These are phyloP conservation scores for Limtongozyma cylindracea DNA, from an alignment of 805 yeast genomes.

Conservation along the genomic window DNA sequence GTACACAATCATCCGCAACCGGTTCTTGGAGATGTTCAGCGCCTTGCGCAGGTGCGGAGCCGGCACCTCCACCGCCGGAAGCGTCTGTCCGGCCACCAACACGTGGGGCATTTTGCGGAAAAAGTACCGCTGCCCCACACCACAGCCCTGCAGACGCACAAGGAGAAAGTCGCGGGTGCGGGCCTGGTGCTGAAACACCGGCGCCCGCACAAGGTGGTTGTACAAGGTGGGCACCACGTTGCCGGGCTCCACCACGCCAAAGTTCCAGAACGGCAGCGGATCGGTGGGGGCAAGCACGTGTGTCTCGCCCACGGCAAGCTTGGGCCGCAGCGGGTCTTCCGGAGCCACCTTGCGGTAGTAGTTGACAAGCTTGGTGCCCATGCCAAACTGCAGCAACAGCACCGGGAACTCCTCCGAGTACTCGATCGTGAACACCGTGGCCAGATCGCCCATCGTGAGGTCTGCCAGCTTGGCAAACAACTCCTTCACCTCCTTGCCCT, in stretches of 20 bases:
- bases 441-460: conserved; percentile 65
- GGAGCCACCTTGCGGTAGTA: conserved; percentile 70
- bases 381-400: conserved; percentile 71
- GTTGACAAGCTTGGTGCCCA: conserved; percentile 85
- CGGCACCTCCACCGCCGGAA: conserved; percentile 87
- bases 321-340: conserved; percentile 71
- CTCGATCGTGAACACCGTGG: conserved; percentile 55
- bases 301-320: conserved; percentile 77
- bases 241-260: conserved; percentile 90
- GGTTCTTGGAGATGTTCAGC: conserved; percentile 73
- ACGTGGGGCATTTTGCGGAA: conserved; percentile 43
- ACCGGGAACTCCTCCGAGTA: conserved; percentile 78
- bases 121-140: conserved; percentile 42
- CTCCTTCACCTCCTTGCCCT: conserved; percentile 58
- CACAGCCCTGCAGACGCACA: conserved; percentile 58
- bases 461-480: conserved; percentile 49
- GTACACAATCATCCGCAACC: conserved; percentile 83
- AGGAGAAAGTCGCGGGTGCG: conserved; percentile 60
- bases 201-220: conserved; percentile 81
- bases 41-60: conserved; percentile 96
- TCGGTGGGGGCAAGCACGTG: conserved; percentile 92
- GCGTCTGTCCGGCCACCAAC: conserved; percentile 76
- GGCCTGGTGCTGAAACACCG: conserved; percentile 70
- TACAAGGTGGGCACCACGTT: conserved; percentile 83
- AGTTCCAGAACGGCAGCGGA: conserved; percentile 94